A percentile compares a stretch with the other conserved stretches of the same genome.
Evolutionary conservation across 1,284 basidiomycete species (phyloP).

Genomic region (Coniferiporia weirii): DNA sequence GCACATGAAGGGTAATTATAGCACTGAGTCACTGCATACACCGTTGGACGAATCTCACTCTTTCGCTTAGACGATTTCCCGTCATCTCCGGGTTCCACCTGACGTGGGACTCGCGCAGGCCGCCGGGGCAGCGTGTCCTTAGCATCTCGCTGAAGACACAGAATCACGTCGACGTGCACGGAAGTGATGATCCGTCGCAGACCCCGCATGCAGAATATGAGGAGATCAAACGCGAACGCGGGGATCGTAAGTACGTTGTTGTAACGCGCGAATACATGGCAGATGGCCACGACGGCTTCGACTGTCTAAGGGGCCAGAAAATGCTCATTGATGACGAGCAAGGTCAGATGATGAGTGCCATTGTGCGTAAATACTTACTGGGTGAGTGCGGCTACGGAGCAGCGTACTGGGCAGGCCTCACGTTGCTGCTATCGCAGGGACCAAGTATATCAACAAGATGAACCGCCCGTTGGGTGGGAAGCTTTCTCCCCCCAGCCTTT

Average conservation of each 20-base stretch:
- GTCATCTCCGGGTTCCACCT: conserved; percentile 83
- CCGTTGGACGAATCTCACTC: conserved; percentile 6
- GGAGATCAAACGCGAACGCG: conserved; percentile 47
- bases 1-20: conserved; percentile 76
- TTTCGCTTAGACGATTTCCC: conserved; percentile 72
- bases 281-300: conserved; percentile 78
- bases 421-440: conserved; percentile 37
- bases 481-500: background rate
- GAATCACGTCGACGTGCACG: conserved; percentile 32
- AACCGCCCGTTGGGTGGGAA: conserved; percentile 31
- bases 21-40: background rate
- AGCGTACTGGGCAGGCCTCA: background rate
- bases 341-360: conserved; percentile 74
- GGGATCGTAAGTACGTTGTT: conserved; percentile 64
- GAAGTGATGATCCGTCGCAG: conserved; percentile 37
- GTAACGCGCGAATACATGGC: conserved; percentile 77
- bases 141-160: conserved; percentile 61
- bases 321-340: conserved; percentile 83
- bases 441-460: conserved; percentile 63
- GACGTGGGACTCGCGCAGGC: conserved; percentile 78
- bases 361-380: conserved; percentile 82
- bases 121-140: conserved; percentile 66
- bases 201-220: conserved; percentile 41
- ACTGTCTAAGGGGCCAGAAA: conserved; percentile 57
- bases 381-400: conserved; percentile 43